Evolutionary conservation across 768 basidiomycete species (phyloP).

Genomic region (Lactarius akahatsu): DNA sequence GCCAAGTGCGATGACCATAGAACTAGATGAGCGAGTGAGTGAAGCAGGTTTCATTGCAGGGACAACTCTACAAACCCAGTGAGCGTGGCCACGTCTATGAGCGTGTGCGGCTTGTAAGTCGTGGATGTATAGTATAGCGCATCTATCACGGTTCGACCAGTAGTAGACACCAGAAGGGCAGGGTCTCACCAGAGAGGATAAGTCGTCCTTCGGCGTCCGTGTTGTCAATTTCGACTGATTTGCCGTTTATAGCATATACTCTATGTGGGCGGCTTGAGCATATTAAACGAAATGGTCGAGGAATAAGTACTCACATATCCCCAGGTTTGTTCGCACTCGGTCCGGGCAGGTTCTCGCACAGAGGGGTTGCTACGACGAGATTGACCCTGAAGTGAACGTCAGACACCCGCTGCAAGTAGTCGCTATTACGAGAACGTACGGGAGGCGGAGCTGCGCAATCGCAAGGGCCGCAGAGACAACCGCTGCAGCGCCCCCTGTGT

Average conservation of each 20-base stretch:
- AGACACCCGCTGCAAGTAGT: not conserved
- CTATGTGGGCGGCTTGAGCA: conserved; percentile 38
- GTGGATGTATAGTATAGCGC: conserved; percentile 82
- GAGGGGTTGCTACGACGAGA: conserved; percentile 66
- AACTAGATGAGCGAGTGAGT: conserved; percentile 42
- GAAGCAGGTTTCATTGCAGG: not conserved
- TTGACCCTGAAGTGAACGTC: conserved; percentile 54
- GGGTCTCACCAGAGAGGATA: conserved; percentile 61
- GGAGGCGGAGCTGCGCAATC: conserved; percentile 78
- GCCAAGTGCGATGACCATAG: conserved; percentile 71
- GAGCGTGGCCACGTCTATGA: conserved; percentile 86
- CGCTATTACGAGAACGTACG: conserved; percentile 46
- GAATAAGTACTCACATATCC: conserved; percentile 57
- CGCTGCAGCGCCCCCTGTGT: conserved; percentile 71
- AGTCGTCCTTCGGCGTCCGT: conserved; percentile 84
- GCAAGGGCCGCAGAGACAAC: conserved; percentile 72
- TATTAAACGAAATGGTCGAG: no score
- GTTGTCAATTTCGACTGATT: conserved; percentile 83
- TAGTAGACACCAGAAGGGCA: not conserved
- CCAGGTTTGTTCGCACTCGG: conserved; percentile 70
- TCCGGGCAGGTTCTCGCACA: conserved; percentile 87
- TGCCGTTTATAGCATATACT: conserved; percentile 85
- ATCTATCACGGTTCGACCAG: conserved; percentile 44
- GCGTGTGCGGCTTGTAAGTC: conserved; percentile 73
- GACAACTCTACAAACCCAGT: conserved; percentile 54